Evolutionary conservation across 208 protist species (phyloP), one percentile per base, ranked within the genome.

Genomic region (Acanthamoeba triangularis): DNA sequence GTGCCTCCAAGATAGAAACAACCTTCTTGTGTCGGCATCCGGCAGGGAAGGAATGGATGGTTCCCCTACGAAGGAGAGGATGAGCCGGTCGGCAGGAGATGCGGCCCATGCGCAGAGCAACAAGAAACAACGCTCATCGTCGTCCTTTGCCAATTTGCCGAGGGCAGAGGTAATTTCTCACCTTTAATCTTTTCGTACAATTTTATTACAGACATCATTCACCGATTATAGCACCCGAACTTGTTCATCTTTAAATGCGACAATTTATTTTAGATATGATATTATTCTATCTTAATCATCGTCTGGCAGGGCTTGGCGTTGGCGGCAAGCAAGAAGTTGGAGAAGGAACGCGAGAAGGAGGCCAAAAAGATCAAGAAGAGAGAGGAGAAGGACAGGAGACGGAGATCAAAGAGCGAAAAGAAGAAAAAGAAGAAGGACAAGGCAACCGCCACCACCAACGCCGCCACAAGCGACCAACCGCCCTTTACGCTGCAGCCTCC

Each of bases 361-460:
- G 80, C 41, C 5, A 88, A 88, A 49, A 59, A 63, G 80, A 14
- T 54, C 6, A 63, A 63, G 80, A 63, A 88, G 80, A 88, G 44
- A 49, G 47, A 63, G 10, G 80, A 30, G 33, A 88, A 88, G 80
- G 20, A 88, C 18, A 33, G 8, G 10, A 14, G 30, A 25, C 1
- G 47, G 80, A 56, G 80, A 13, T 30, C 33, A 49, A 82, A 82
- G 72, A 49, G 20, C 28, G 35, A 88, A 63, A 88, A 88, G 80
- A 63, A 54, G 80, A 88, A 59, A n/a, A 63, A 63, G 49, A 82
- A 82, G 72, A 52, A 82, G 80, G 33, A 88, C 80, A 88, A 28
- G 14, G 49, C 13, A n/a, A 6, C 49, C 18, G 2, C 11, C 25
- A 1, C 25, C 28, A 59, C 37, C 18, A 7, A 41, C 18, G 16